A percentile compares a stretch with the other conserved stretches of the same genome.
These are phyloP conservation scores for Tetradesmus obliquus DNA, from an alignment of 139 green algal genomes.

Conservation along the genomic window DNA sequence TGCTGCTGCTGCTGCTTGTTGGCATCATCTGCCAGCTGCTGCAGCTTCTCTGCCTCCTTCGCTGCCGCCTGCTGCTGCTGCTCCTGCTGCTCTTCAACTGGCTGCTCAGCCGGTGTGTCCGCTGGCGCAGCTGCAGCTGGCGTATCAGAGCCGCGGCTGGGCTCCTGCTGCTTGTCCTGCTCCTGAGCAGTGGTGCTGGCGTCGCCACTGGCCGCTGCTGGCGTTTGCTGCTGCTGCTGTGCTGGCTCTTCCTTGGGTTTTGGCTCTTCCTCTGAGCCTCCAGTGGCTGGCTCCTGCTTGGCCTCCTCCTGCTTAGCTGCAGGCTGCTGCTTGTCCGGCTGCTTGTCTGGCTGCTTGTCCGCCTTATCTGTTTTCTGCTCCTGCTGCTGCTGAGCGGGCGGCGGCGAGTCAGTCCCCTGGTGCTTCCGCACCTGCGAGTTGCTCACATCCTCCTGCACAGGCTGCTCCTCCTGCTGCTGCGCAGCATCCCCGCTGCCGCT, in stretches of 20 bases:
- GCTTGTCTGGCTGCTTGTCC: neutral
- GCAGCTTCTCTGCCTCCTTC: constrained; percentile 14
- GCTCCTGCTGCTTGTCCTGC: neutral
- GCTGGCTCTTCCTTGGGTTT: neutral
- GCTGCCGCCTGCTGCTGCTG: neutral
- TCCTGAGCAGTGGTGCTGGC: neutral
- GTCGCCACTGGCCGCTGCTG: neutral
- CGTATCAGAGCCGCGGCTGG: neutral
- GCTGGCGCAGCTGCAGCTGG: neutral
- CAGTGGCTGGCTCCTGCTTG: neutral
- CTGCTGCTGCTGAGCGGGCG: neutral
- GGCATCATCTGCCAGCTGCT: neutral
- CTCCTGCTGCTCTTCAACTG: neutral
- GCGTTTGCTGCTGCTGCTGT: neutral
- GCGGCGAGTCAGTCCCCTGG: neutral
- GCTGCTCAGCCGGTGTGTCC: neutral
- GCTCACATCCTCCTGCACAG: neutral
- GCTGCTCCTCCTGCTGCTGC: constrained; percentile 13
- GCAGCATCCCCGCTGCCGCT: neutral
- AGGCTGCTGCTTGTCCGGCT: neutral
- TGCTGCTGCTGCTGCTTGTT: neutral
- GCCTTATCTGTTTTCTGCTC: neutral
- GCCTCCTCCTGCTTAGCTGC: neutral
- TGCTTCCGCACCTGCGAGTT: neutral
- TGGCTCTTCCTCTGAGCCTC: neutral